Evolutionary conservation across 176 grass and related monocot genomes (phyloP).

Genomic region (Themeda triandra): DNA sequence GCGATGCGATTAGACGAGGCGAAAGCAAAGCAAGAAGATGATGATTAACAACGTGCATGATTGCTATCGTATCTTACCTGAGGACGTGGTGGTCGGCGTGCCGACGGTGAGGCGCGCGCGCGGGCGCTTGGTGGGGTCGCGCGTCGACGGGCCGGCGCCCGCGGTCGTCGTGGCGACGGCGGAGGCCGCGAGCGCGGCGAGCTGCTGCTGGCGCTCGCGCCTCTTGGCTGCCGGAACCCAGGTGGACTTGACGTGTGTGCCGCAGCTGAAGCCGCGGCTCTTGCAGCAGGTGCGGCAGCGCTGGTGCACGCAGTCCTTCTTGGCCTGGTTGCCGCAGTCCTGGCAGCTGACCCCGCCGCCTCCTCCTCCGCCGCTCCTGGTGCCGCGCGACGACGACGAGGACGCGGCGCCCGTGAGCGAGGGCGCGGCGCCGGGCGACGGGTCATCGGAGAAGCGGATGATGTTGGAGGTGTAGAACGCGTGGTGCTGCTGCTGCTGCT

Average conservation of each 20-base stretch:
- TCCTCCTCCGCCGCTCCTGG: not conserved
- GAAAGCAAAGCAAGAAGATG: not conserved
- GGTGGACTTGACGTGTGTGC: slow-evolving; percentile 89
- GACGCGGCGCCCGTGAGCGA: slow-evolving; percentile 30
- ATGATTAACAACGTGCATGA: not conserved
- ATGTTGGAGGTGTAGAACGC: slow-evolving; percentile 56
- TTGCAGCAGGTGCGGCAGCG: slow-evolving; percentile 97
- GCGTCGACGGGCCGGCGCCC: slow-evolving; percentile 21
- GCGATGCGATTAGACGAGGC: not conserved
- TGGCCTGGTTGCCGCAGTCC: slow-evolving; percentile 98
- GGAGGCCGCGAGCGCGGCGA: slow-evolving; percentile 34
- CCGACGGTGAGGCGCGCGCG: slow-evolving; percentile 26
- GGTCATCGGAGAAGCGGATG: slow-evolving; percentile 81
- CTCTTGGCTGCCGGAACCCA: slow-evolving; percentile 90
- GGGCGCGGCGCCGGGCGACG: not conserved
- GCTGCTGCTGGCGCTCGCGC: slow-evolving; percentile 82
- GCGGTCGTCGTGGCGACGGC: not conserved
- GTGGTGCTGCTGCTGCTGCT: slow-evolving; percentile 43
- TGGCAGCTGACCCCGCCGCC: slow-evolving; percentile 64
- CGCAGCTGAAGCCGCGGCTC: slow-evolving; percentile 72
- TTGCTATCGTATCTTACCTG: slow-evolving; percentile 26
- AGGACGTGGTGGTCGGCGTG: slow-evolving; percentile 46
- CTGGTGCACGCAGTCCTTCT: slow-evolving; percentile 86
- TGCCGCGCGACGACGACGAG: slow-evolving; percentile 29
- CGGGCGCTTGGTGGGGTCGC: slow-evolving; percentile 44